A percentile compares a stretch with the other conserved stretches of the same genome.
Conservation (phyloP, 1,284 basidiomycete genomes). For the Ganoderma multipileum region DNA sequence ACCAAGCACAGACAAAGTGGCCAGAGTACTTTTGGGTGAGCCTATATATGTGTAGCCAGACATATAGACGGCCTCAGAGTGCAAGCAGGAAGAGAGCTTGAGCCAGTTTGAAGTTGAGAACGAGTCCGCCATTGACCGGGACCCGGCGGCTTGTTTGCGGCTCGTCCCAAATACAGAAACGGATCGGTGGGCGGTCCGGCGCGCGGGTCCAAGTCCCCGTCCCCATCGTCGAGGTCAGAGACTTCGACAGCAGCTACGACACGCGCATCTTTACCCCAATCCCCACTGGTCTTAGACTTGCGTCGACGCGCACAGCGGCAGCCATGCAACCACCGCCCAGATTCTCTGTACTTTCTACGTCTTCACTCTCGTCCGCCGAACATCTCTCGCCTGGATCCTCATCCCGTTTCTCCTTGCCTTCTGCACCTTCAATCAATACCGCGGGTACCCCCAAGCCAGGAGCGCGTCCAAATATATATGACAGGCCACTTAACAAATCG, state of each 20-base stretch:
- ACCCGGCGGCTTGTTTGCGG: neutral
- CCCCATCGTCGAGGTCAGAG: neutral
- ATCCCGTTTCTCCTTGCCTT: conserved; percentile 73
- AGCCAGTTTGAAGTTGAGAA: neutral
- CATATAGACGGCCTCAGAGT: conserved; percentile 1
- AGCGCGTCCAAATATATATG: conserved; percentile 78
- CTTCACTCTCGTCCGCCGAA: conserved; percentile 68
- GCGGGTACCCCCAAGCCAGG: conserved; percentile 48
- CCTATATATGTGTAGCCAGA: no score
- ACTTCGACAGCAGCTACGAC: neutral
- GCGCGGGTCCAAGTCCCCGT: neutral
- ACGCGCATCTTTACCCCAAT: neutral
- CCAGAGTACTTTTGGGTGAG: neutral
- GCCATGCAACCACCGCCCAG: conserved; percentile 64
- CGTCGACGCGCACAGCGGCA: neutral
- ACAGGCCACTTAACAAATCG: conserved; percentile 85
- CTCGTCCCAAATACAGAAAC: neutral
- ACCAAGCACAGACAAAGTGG: neutral
- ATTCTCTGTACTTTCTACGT: conserved; percentile 72
- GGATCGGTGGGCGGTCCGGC: neutral
- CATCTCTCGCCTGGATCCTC: conserved; percentile 66
- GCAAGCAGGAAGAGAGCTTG: conserved; percentile 2
- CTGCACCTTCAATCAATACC: conserved; percentile 57
- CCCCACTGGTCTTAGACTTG: neutral
- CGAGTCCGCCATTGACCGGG: neutral